These are phyloP conservation scores for Fomitopsis betulina DNA, from an alignment of 1,284 basidiomycete genomes.

Conservation along the genomic window DNA sequence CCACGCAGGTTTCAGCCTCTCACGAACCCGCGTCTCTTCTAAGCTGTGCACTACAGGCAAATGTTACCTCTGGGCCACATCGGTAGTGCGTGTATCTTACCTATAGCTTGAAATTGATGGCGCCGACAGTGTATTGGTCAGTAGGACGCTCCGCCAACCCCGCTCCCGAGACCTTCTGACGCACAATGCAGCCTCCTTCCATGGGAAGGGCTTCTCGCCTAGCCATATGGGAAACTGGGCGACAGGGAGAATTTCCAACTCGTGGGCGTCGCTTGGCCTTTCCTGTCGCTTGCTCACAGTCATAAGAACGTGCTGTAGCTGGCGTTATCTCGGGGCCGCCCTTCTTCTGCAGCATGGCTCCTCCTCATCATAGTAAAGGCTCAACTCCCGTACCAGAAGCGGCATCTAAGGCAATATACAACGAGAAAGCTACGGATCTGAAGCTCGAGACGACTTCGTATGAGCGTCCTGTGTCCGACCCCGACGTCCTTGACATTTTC, in stretches of 20 bases:
- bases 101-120: too few species aligned
- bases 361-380: background rate
- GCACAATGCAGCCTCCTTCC: background rate
- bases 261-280: background rate
- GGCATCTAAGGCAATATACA: background rate
- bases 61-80: too few species aligned
- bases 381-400: background rate
- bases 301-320: background rate
- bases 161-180: background rate
- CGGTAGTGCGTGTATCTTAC: too few species aligned
- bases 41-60: too few species aligned
- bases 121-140: background rate
- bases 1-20: too few species aligned
- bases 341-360: background rate
- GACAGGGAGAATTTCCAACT: background rate
- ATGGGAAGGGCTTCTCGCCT: background rate
- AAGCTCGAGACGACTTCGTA: background rate
- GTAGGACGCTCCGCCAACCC: background rate
- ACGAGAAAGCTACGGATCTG: background rate
- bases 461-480: background rate
- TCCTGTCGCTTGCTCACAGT: background rate
- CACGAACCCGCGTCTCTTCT: too few species aligned
- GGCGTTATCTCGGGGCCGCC: background rate
- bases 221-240: background rate
- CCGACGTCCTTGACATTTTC: conserved; percentile 32